Base-by-base conservation (phyloP, 2,329 filamentous ascomycete genomes). In the Fusarium tupiense region DNA sequence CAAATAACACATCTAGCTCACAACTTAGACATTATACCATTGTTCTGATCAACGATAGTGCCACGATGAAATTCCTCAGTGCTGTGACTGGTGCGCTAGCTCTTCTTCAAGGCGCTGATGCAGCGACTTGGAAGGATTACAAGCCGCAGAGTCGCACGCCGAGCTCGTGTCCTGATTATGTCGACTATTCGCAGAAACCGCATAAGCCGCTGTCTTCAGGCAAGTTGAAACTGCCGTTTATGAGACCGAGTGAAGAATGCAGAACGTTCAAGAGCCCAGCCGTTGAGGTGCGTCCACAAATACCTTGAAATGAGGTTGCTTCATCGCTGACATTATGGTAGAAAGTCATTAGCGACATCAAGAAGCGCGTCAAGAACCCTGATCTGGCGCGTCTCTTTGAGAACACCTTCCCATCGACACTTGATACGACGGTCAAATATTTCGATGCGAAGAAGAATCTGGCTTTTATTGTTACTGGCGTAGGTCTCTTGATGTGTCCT, bases 381-480 rank as follows among this genome's bases (percentile, higher is more conserved):
- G 69, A 72, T 12, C 47, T 72, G 5, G 69, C 58, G 9, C 69
- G 69, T 37, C 54, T 72, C 2, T 72, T 72, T 14, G 69, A 72
- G n/a, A 72, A 72, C 6, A n/a, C 69, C 0, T 72, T 72, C 3
- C 69, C 69, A 1, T 72, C 69, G 1, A 72, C 69, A 0, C 64
- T 72, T 3, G 69, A 72, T 6, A 72, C 69, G 11, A 72, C 69
- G 1, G 69, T 72, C 12, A 72, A 72, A 26, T 72, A 72, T 12
- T 72, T 72, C 5, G 69, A 72, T 4, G 26, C 64, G 0, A 29
- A 31, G n/a, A 46, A 61, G 3, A 72, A 72, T 8, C 16, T 72
- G 4, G 69, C 69, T 1, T 72, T 72, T 1, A 72, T 72, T 0
- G 69, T 72, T 1, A 72, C 69, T 10, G 69, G 69, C 19, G 67